Base-by-base conservation (phyloP, 352 stramenopile genomes). In the Phytophthora colocasiae region DNA sequence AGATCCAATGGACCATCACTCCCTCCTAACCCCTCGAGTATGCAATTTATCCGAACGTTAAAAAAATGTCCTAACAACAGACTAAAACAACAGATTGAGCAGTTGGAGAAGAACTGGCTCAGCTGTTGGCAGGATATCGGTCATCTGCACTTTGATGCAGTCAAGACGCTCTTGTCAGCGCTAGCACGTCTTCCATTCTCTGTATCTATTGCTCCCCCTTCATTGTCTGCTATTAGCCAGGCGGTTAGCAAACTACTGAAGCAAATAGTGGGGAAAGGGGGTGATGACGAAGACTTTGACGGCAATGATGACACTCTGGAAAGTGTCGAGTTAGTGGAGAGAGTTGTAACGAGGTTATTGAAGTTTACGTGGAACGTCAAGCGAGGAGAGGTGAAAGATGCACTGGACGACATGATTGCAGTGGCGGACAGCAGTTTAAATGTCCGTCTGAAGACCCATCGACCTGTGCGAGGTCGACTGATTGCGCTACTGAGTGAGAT, bases 351-450 rank as follows among this genome's bases (percentile, higher is more conserved):
- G 43, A 69, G 83, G 15, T 36, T 92, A 40, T 56, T 85, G n/a
- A 92, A 92, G 57, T 93, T 93, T 59, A 80, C 76, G 44, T 96
- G 87, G 89, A 49, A 80, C 11, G 50, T 89, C 31, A 75, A 85
- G 10, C 40, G 58, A 40, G 63, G 70, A n/a, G 80, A 93, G 27
- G 82, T 95, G 1, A 77, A 77, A 38, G 62, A 73, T n/a, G 67
- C 73, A 12, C 57, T 96, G 10, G 67, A 62, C 1, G 76, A 85
- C 1, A 89, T 96, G 72, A 66, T 96, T 15, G 68, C 72, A 8
- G 62, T 81, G 17, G 83, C 81, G 1, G 78, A 89, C 19, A 26
- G 43, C 2, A 63, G 66, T 22, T 34, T 93, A 5, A 81, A 84
- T 49, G 38, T 71, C 8, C 75, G 77, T 5, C 52, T 86, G 22